Evolutionary conservation across 2,329 filamentous ascomycete species (phyloP).

Genomic region (Colletotrichum graminicola): DNA sequence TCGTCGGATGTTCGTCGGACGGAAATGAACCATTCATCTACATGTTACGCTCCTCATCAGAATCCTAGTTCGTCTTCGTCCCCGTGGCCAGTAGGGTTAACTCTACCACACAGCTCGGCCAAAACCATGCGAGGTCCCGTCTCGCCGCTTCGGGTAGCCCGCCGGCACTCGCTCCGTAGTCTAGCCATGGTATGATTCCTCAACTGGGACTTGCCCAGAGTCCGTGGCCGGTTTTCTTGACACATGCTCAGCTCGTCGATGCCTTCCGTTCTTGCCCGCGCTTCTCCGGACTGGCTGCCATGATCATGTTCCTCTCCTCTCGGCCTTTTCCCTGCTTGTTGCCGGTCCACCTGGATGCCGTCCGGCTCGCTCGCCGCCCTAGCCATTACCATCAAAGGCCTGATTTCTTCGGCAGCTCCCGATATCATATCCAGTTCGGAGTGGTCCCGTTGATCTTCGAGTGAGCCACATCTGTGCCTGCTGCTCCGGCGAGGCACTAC

Average conservation of each 20-base stretch:
- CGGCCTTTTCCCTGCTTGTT: conserved; percentile 15
- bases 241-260: conserved; percentile 25
- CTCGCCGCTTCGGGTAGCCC: conserved; percentile 20
- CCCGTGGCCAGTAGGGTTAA: conserved; percentile 11
- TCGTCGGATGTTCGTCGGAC: neutral
- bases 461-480: neutral
- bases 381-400: neutral
- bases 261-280: conserved; percentile 1
- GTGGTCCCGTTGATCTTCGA: neutral
- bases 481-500: conserved; percentile 4
- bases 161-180: conserved; percentile 12
- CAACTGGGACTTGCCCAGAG: conserved; percentile 16
- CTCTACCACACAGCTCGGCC: conserved; percentile 3
- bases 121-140: conserved; percentile 19
- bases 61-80: conserved; percentile 37
- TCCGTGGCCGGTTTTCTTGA: conserved; percentile 17
- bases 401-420: neutral
- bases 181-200: neutral
- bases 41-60: conserved; percentile 20
- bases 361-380: neutral
- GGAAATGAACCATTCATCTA: conserved; percentile 25
- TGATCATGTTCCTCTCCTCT: neutral
- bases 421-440: neutral
- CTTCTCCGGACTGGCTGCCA: neutral
- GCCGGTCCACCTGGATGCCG: conserved; percentile 8